Evolutionary conservation across 192 early-diverging fungal species (phyloP), one percentile per base, ranked within the genome.

Genomic region (Coemansia sp.): DNA sequence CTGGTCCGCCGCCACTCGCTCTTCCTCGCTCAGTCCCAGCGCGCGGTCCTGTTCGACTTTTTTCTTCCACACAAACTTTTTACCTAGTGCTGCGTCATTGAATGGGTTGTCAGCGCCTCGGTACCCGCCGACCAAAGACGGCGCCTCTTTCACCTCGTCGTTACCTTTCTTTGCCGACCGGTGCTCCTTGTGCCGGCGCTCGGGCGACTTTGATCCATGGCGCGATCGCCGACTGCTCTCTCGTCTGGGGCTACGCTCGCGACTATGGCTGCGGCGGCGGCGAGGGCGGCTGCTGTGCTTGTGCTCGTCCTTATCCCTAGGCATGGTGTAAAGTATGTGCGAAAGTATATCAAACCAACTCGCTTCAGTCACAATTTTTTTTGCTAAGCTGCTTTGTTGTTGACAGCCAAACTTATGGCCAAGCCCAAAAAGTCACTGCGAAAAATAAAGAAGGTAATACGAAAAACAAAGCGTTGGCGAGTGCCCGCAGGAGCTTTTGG

Each of bases 11-110:
- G 80, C 63, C 22, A 83, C 78, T 10, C 84, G 68, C n/a, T 90
- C 88, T n/a, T 56, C 54, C 1, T 76, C 58, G 21, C 68, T 72
- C 15, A 90, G 69, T 1, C 94, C 83, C 14, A 86, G 83, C 7
- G 79, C 64, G 46, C 89, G 88, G 56, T 97, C 95, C 26, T 84
- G 76, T 63, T 95, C 91, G 4, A 89, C 81, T 61, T 98, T 98
- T 68, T 98, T 97, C 38, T 89, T 81, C 95, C 95, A 98, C 18
- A 91, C 88, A 71, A 98, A 98, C 66, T 94, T 95, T 52, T 85
- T 82, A 35, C 84, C 82, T 7, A 96, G 80, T 29, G 91, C 89
- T 3, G 77, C 70, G 66, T 96, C 92, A 44, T 88, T 87, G 34
- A 94, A 90, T 1, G 90, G 90, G 63, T 91, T 94, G 46, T 92